phyloP scores from a whole-genome alignment of 1,139 yeast species.

The Yamadazyma aaseri region DNA sequence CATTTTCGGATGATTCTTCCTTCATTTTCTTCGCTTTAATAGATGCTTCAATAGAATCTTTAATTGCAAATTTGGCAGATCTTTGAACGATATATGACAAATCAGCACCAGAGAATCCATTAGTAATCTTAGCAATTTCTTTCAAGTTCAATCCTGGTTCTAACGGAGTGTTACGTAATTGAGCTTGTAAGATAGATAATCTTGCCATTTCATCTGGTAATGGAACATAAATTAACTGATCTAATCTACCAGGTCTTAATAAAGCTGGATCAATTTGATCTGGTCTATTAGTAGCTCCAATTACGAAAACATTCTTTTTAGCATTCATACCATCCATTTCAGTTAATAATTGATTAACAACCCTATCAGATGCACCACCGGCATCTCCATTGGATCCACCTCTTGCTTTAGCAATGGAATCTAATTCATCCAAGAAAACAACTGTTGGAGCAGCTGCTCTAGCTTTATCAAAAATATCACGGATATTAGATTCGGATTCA shows the following conservation, averaged over 20 bases:
- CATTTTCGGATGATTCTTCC: constrained; percentile 23
- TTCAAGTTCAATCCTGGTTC: constrained; percentile 92
- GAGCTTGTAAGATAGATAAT: constrained; percentile 89
- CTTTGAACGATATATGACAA: constrained; percentile 96
- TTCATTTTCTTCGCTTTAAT: constrained; percentile 54
- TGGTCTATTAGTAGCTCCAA: constrained; percentile 99
- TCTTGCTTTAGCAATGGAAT: constrained; percentile 96
- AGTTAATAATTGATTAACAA: constrained; percentile 94
- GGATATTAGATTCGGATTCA: constrained; percentile 94
- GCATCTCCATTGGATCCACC: constrained; percentile 89
- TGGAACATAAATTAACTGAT: constrained; percentile 97
- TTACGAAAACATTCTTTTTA: constrained; percentile 95
- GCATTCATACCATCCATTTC: constrained; percentile 99
- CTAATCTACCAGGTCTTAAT: constrained; percentile 98
- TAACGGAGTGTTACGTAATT: constrained; percentile 96
- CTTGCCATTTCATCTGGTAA: constrained; percentile 95
- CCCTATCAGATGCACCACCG: constrained; percentile 98
- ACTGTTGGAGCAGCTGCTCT: constrained; percentile 99
- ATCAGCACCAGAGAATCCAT: constrained; percentile 99
- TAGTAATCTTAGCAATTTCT: constrained; percentile 89
- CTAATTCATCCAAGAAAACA: constrained; percentile 95
- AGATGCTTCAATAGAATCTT: constrained; percentile 92
- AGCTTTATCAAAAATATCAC: constrained; percentile 97
- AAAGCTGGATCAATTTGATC: constrained; percentile 99
- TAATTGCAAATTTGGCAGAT: constrained; percentile 97